phyloP scores from a whole-genome alignment of 2,329 filamentous ascomycete species.

The Penicillium sclerotigenum region DNA sequence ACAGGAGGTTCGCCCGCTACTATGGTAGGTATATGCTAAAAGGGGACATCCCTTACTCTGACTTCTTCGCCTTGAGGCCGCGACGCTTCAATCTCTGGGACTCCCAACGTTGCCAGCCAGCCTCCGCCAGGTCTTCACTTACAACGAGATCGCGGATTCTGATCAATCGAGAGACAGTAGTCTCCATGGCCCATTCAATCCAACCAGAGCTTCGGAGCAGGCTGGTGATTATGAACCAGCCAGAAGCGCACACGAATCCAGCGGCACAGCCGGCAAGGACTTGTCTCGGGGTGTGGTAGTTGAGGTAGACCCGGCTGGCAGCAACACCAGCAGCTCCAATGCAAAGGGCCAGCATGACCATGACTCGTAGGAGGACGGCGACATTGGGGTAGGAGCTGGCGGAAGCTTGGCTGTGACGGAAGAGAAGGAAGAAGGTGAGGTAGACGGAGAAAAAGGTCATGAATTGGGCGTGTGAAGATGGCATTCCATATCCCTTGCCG shows the following conservation, averaged over 20 bases:
- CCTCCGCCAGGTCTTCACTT: constrained; percentile 82
- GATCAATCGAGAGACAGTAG: constrained; percentile 61
- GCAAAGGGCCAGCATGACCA: constrained; percentile 57
- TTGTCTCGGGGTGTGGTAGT: constrained; percentile 86
- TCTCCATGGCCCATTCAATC: constrained; percentile 69
- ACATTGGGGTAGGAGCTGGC: constrained; percentile 43
- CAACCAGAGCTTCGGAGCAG: constrained; percentile 64
- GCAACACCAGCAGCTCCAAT: constrained; percentile 67
- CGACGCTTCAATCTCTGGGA: constrained; percentile 41
- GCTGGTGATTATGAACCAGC: constrained; percentile 76
- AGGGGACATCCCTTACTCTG: constrained; percentile 19
- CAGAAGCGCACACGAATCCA: constrained; percentile 66
- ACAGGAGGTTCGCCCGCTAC: background rate
- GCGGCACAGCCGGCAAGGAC: constrained; percentile 75
- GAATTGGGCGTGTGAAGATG: constrained; percentile 91
- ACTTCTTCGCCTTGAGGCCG: constrained; percentile 27
- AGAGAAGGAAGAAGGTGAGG: constrained; percentile 76
- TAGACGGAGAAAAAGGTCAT: constrained; percentile 87
- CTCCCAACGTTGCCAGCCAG: constrained; percentile 93
- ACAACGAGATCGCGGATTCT: constrained; percentile 80
- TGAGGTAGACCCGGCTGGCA: constrained; percentile 81
- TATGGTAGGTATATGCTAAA: background rate
- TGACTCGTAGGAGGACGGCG: constrained; percentile 54
- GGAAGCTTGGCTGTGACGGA: constrained; percentile 66
- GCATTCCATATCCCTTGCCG: constrained; percentile 97